Base-by-base conservation (phyloP, 1,284 basidiomycete species). In the Flammula alnicola region DNA sequence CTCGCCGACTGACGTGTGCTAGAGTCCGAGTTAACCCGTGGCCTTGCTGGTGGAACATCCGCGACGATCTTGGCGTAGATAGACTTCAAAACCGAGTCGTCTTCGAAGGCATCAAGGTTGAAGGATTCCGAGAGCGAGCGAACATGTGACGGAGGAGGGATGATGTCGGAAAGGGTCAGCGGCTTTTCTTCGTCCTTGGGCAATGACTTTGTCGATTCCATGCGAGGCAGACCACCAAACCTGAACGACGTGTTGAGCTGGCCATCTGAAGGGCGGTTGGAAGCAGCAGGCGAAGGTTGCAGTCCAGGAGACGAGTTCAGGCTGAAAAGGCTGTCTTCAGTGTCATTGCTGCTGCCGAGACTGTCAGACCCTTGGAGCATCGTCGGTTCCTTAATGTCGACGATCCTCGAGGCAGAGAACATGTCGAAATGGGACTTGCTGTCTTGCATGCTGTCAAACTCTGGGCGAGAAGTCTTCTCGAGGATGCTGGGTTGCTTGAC, bases 141-240 rank as follows among this genome's bases (percentile, higher is more conserved):
- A 11, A 71, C 75, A 55, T 81, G 74, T 5, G 76, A 69, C 0
- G 76, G 73, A 0, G 86, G 80, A 4, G 88, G 87, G 36, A 90
- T 85, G 64, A 90, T 88, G 55, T 90, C 85, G 0, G 86, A 83
- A 11, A 89, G 69, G 1, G 84, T 87, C 47, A 86, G 61, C 0
- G 72, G 71, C 53, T 69, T 66, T 38, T 63, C 55, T 16, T 58
- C 49, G 3, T 40, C 52, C 48, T 45, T 56, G 49, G 55, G 54
- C 30, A 42, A 35, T 32, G 38, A 61, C 9, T 36, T 14, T 5
- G 57, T 47, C 9, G 49, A 32, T 2, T 45, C 53, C 50, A 47
- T 56, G 49, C 56, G 55, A 4, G 27, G 73, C 35, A 72, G 69
- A 22, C 86, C 86, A 23, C 88, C 87, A 54, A 91, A 91, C 61